phyloP scores from a whole-genome alignment of 768 basidiomycete species.

The Boletus huronensis region DNA sequence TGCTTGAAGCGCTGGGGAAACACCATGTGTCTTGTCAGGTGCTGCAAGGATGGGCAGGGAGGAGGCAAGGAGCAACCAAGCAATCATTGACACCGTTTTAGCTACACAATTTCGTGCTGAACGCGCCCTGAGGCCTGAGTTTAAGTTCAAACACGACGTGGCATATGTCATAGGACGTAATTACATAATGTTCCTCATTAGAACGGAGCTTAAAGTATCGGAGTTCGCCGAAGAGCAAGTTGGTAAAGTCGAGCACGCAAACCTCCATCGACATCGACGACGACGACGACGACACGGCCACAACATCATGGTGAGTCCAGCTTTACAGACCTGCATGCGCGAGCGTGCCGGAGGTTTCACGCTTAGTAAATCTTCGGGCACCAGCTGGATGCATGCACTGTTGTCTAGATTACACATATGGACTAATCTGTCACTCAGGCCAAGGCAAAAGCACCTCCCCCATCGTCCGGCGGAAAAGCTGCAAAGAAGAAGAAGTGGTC shows the following conservation, averaged over 20 bases:
- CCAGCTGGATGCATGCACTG: conserved; percentile 23
- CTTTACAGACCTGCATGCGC: background rate
- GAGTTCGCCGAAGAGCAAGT: conserved; percentile 15
- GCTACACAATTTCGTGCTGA: background rate
- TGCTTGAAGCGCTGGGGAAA: conserved; percentile 49
- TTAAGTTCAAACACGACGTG: conserved; percentile 7
- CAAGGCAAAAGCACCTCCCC: conserved; percentile 69
- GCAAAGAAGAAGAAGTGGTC: conserved; percentile 99
- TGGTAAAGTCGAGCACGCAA: background rate
- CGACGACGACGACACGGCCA: conserved; percentile 21
- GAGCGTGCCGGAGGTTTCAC: background rate
- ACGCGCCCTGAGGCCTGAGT: background rate
- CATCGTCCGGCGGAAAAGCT: conserved; percentile 73
- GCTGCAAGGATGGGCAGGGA: conserved; percentile 40
- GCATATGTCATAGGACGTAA: background rate
- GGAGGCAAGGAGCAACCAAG: conserved; percentile 44
- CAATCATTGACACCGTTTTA: conserved; percentile 37
- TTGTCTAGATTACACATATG: conserved; percentile 16
- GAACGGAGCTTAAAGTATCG: conserved; percentile 22
- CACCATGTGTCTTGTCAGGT: conserved; percentile 53
- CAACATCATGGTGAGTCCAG: conserved; percentile 30
- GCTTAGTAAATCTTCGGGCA: conserved; percentile 2
- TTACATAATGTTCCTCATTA: conserved; percentile 23
- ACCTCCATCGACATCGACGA: conserved; percentile 19
- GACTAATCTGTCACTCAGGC: conserved; percentile 45